Base-by-base conservation (phyloP, 352 stramenopile genomes). In the Globisporangium abappressorium region DNA sequence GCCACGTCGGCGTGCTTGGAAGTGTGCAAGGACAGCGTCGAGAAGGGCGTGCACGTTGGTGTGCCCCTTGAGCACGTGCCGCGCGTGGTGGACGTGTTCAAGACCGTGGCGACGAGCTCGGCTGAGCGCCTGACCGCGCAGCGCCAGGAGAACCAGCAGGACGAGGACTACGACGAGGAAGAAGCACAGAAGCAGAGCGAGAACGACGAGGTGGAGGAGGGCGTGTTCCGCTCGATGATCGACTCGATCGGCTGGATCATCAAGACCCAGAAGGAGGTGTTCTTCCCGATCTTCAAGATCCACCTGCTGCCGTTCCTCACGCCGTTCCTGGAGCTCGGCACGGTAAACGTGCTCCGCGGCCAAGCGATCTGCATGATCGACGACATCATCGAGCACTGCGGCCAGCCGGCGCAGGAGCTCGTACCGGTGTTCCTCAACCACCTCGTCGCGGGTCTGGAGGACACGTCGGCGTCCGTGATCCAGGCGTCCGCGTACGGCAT, bases 361-460 rank as follows among this genome's bases (percentile, higher is more conserved):
- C 87, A 94, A 64, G 84, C 83, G 57, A 94, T 96, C 69, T 96
- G 88, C 79, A 94, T 93, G 79, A 82, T 96, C 54, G 88, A 96
- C 69, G 88, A 96, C 72, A 80, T 96, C 57, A 90, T 96, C 57
- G 88, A 96, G 74, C 85, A 94, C 79, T 92, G 88, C 64, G 86
- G 82, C 46, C 72, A 68, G 60, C 75, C 78, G 18, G 80, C 84
- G 1, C 82, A 91, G 73, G 82, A 92, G 78, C 71, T 94, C n/a
- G 70, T 94, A 41, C 84, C 88, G 11, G 64, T 82, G 36, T 91
- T 96, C 65, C 73, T 94, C 57, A 73, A 72, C 36, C 85, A 94
- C 72, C 73, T 96, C 11, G 71, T 93, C 56, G 77, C 84, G 38
- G 84, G 85, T 2, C 77, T 94, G 2, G 84, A 96, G 57, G 87